These are phyloP conservation scores for Lentinula lateritia DNA, from an alignment of 768 basidiomycete genomes.

Conservation along the genomic window DNA sequence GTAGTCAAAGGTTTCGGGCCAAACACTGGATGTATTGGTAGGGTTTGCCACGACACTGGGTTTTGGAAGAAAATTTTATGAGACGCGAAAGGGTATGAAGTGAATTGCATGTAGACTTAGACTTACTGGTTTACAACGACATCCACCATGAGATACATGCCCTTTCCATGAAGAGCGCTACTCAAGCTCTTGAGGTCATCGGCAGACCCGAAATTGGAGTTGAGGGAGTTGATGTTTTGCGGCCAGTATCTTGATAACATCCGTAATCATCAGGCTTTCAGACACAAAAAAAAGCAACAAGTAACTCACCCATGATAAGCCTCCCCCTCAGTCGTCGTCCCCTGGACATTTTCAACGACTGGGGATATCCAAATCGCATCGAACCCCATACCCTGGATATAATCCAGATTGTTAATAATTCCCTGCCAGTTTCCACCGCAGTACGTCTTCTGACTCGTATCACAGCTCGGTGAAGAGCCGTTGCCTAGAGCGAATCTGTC, in stretches of 20 bases:
- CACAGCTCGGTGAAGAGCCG: constrained; percentile 40
- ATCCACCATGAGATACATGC: constrained; percentile 67
- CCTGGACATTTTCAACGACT: constrained; percentile 57
- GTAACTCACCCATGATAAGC: constrained; percentile 66
- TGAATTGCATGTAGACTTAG: not conserved
- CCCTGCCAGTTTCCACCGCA: constrained; percentile 71
- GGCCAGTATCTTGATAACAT: constrained; percentile 39
- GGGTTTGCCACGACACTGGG: constrained; percentile 16
- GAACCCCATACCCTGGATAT: constrained; percentile 70
- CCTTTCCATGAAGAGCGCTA: constrained; percentile 57
- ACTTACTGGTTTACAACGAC: constrained; percentile 72
- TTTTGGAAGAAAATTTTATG: not conserved
- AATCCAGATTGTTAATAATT: constrained; percentile 62
- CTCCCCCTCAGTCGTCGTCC: constrained; percentile 57
- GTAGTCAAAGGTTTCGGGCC: constrained; percentile 22
- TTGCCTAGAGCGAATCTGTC: constrained; percentile 61
- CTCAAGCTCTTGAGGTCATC: constrained; percentile 68
- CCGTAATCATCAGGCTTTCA: no score
- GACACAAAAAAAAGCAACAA: no score
- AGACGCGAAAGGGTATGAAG: not conserved
- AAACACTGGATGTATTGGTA: constrained; percentile 9
- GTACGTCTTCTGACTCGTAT: constrained; percentile 50
- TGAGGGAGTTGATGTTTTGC: constrained; percentile 56
- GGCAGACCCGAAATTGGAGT: constrained; percentile 64
- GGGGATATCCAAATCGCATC: constrained; percentile 79